A percentile compares a stretch with the other conserved stretches of the same genome.
Evolutionary conservation across 192 early-diverging fungal genomes (phyloP).

Genomic region (Diversispora epigaea): DNA sequence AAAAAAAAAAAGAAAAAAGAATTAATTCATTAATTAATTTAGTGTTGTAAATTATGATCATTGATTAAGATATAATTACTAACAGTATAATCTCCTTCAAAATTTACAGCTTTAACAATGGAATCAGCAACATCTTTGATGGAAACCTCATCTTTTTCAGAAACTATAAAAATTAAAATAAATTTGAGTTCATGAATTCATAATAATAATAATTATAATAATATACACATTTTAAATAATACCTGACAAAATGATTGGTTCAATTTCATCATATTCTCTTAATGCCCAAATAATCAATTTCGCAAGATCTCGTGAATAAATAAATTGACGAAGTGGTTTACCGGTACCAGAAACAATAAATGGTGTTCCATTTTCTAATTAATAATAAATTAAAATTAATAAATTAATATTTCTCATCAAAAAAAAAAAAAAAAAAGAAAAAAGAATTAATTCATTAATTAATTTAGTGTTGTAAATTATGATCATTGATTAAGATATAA

Average conservation of each 20-base stretch:
- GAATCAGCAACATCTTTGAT: slow-evolving; percentile 75
- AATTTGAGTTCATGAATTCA: background rate
- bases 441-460: background rate
- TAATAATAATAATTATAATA: background rate
- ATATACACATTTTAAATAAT: slow-evolving; percentile 12
- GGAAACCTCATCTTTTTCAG: slow-evolving; percentile 73
- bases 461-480: background rate
- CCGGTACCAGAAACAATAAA: slow-evolving; percentile 75
- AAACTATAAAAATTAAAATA: no score
- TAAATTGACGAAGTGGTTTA: slow-evolving; percentile 79
- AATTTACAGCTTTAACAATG: slow-evolving; percentile 70
- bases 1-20: background rate
- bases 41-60: background rate
- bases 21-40: background rate
- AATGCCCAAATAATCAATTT: slow-evolving; percentile 80
- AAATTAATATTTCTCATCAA: background rate
- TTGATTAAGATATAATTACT: slow-evolving; percentile 11
- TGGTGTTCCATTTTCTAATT: slow-evolving; percentile 61
- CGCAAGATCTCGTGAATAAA: slow-evolving; percentile 78
- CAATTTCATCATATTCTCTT: slow-evolving; percentile 75
- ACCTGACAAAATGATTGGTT: slow-evolving; percentile 82
- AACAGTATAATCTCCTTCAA: slow-evolving; percentile 58
- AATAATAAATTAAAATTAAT: slow-evolving; percentile 19
- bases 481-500: background rate
- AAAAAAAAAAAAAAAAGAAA: background rate